Base-by-base conservation (phyloP, 2,329 filamentous ascomycete genomes). In the Monilinia laxa region DNA sequence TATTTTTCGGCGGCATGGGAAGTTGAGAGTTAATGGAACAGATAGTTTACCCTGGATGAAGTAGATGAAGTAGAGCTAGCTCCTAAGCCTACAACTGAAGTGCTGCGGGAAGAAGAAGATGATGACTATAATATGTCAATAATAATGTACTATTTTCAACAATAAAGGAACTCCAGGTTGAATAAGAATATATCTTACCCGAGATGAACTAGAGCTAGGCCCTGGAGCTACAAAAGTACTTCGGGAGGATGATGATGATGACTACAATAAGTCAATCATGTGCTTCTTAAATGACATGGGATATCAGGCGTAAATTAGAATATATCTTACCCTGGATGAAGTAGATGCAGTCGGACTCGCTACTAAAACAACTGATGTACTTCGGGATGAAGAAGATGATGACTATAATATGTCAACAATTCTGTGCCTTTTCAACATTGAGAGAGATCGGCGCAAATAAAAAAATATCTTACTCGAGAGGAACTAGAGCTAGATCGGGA, bases 31-130 rank as follows among this genome's bases (percentile, higher is more conserved):
- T 25, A 23, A 52, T 16, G 2, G 23, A 25, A 45, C 42, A 4
- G 11, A 45, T 58, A 7, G 10, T n/a, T 20, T 58, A 45, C 38
- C 38, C 9, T 35, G 31, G 31, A 35, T 35, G 31, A 35, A 35
- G 31, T 38, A 28, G 55, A 58, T 20, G 55, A 45, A 20, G 55
- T 58, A 58, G 55, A 57, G 16, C 55, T 45, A 40, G 35, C 54
- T 4, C 1, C 54, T 42, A 57, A 5, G 20, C 12, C 35, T 12
- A 42, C 35, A 20, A 38, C 35, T 12, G 54, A 42, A 6, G 3
- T 42, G 16, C 55, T 57, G 9, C 20, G 20, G n/a, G 54, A 56
- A 20, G 53, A 55, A 25, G 54, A 57, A 12, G 35, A 56, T 9
- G 31, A 56, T 38, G 20, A 11, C 31, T 56, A n/a, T 38, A 14